Base-by-base conservation (phyloP, 2,329 filamentous ascomycete genomes). In the Hirsutella thompsonii region DNA sequence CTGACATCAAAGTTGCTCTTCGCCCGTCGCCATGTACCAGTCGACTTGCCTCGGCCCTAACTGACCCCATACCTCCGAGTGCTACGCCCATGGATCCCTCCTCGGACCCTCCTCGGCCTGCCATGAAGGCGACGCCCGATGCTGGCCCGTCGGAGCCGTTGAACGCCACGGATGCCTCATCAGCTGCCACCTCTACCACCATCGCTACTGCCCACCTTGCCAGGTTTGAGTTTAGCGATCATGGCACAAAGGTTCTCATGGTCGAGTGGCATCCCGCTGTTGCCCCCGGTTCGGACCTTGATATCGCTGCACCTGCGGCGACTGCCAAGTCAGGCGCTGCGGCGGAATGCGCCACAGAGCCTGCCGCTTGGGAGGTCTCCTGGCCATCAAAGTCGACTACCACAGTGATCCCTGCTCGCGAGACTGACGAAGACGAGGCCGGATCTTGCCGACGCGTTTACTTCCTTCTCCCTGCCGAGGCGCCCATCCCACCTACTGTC, bases 181-280 rank as follows among this genome's bases (percentile, higher is more conserved):
- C 23, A 11, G 8, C 6, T 18, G 36, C 2, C 11, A 37, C 21
- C 6, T 16, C 32, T 34, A 16, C 32, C 14, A 28, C 36, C 36
- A 26, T 26, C 20, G 37, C 42, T 29, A 47, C 53, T 21, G 49
- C 52, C 60, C 70, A 52, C 64, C 66, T 44, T 61, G 68, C 86
- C 36, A 80, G 88, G 44, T 94, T 93, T 61, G 88, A 94, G 58
- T 93, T 94, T 57, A 82, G 78, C 38, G 85, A 86, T 52, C 82
- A 89, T 48, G 87, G 87, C 33, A 93, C 86, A 47, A 94, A 94
- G 66, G 81, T 94, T 47, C 67, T 94, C 51, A 92, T 94, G 86
- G 81, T 94, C 32, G 87, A 94, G 59, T 94, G 88, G 88, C 79
- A 85, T 56, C 57, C 61, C 43, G 45, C 37, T 38, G 38, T 47